Conservation (phyloP, 805 yeast species). For the Pichia exigua region DNA sequence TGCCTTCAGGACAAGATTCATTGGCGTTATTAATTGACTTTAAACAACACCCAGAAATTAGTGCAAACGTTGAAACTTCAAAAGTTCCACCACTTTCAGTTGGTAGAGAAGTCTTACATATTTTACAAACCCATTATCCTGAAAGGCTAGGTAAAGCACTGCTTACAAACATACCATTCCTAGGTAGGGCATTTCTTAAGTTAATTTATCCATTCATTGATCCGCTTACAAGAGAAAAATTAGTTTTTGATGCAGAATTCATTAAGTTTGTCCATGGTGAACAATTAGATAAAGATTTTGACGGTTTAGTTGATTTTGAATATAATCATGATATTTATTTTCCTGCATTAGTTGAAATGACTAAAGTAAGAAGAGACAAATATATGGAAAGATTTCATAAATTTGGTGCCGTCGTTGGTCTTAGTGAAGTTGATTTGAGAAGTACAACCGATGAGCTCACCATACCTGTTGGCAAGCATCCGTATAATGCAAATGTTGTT, state of each 20-base stretch:
- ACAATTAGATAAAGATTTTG: constrained; percentile 78
- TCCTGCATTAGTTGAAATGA: constrained; percentile 58
- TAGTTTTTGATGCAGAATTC: constrained; percentile 87
- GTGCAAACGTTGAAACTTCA: constrained; percentile 44
- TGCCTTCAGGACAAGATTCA: constrained; percentile 96
- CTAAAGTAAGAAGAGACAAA: constrained; percentile 48
- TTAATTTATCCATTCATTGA: constrained; percentile 93
- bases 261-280: constrained; percentile 70
- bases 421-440: constrained; percentile 77
- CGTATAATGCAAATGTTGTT: constrained; percentile 11
- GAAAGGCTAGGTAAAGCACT: constrained; percentile 92
- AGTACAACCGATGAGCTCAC: constrained; percentile 21
- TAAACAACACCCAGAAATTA: constrained; percentile 60
- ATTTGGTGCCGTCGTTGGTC: constrained; percentile 69
- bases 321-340: constrained; percentile 78
- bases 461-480: constrained; percentile 28
- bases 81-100: constrained; percentile 84
- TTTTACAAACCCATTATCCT: constrained; percentile 94
- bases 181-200: constrained; percentile 88
- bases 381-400: constrained; percentile 62
- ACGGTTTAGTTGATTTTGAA: constrained; percentile 78
- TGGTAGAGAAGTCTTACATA: constrained; percentile 87
- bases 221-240: constrained; percentile 88
- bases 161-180: constrained; percentile 86
- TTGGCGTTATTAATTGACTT: constrained; percentile 88